These are phyloP conservation scores for Fusarium bactridioides DNA, from an alignment of 2,329 filamentous ascomycete genomes.

Conservation along the genomic window DNA sequence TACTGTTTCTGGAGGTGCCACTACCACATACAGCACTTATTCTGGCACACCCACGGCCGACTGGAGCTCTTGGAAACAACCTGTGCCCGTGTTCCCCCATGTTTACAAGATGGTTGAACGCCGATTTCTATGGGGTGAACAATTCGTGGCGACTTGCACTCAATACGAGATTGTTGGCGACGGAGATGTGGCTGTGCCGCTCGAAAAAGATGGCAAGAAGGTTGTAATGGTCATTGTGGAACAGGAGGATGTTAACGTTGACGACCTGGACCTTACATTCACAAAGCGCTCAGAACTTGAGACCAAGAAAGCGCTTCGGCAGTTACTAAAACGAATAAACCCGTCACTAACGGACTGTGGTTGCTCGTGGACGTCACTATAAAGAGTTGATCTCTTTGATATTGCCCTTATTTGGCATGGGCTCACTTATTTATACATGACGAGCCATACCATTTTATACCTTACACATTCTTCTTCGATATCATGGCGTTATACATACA, in stretches of 20 bases:
- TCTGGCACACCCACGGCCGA: not conserved
- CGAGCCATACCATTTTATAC: not conserved
- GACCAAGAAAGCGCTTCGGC: slow-evolving; percentile 15
- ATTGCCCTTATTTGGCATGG: not conserved
- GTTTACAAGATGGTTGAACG: slow-evolving; percentile 65
- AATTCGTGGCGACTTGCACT: slow-evolving; percentile 53
- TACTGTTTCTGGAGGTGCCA: not conserved
- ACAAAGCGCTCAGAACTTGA: not conserved
- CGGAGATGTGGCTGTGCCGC: slow-evolving; percentile 34
- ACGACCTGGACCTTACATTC: not conserved
- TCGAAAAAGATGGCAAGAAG: slow-evolving; percentile 46
- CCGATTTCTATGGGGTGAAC: slow-evolving; percentile 48
- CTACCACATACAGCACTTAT: slow-evolving; percentile 18
- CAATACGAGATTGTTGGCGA: slow-evolving; percentile 56
- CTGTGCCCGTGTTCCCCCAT: slow-evolving; percentile 54
- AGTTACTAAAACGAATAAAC: slow-evolving; percentile 24
- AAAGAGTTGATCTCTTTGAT: not conserved
- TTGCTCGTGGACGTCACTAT: slow-evolving; percentile 62
- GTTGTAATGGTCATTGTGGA: slow-evolving; percentile 57
- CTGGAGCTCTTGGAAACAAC: slow-evolving; percentile 1
- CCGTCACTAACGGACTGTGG: slow-evolving; percentile 59
- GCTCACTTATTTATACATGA: not conserved
- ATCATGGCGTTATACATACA: slow-evolving; percentile 23
- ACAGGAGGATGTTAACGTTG: slow-evolving; percentile 7
- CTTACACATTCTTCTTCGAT: not conserved